Evolutionary conservation across 2,329 filamentous ascomycete species (phyloP), one percentile per base, ranked within the genome.

Genomic region (Phialophora chinensis): DNA sequence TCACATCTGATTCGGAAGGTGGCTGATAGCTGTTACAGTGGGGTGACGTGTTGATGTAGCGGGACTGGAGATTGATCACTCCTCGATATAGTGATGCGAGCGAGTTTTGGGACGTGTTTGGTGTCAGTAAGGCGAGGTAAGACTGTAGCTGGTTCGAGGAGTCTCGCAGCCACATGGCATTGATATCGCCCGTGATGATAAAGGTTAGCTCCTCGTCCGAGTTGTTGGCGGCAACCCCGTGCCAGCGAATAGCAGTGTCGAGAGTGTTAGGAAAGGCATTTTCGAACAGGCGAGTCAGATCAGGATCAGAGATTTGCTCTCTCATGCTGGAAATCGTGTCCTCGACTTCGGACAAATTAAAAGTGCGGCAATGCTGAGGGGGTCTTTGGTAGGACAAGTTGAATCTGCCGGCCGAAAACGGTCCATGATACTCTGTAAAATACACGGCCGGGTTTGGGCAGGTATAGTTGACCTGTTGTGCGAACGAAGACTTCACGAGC

Each of bases 11-110:
- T 7, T 92, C 91, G 1, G 91, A 89, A 0, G 95, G 95, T 5
- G 95, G 94, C 77, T 99, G 95, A 79, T 98, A 99, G 20, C 95
- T 94, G 78, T 99, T 98, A 84, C 95, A 99, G 81, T 98, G 98
- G 0, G 95, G 95, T 1, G 91, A 93, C 74, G 92, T 87, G 69
- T 97, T 96, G 52, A 99, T 91, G 74, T 92, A 98, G 78, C 97
- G 93, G 17, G 91, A 86, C 79, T 99, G 95, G 0, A 94, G 97
- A 77, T 96, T 96, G 80, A 98, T 96, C 53, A 94, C 94, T 23
- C 95, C 95, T 1, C 96, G 82, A 27, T 98, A 92, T 61, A 99
- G 82, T 68, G 86, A 89, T 76, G 89, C 87, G 60, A 99, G 88
- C 10, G 38, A 49, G 17, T 49, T 8, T 17, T 17, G 12, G 49